Conservation (phyloP, 2,329 filamentous ascomycete genomes). For the Colletotrichum filicis region DNA sequence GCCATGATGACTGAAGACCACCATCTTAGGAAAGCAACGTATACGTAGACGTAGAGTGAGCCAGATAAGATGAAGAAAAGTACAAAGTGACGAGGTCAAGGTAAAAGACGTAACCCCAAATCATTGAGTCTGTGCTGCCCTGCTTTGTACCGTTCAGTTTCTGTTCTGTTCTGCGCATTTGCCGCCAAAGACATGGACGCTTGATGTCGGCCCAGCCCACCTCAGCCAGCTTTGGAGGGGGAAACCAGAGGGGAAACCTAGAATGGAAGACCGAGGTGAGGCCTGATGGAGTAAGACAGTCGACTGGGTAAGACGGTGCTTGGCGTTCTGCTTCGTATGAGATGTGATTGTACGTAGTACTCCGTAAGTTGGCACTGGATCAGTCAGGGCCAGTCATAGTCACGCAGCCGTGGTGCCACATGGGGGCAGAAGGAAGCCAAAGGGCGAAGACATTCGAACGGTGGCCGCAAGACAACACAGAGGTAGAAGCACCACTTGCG, state of each 20-base stretch:
- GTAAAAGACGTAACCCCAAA: not conserved
- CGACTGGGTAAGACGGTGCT: not conserved
- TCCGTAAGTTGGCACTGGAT: not conserved
- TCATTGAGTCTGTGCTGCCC: not conserved
- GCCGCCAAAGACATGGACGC: not conserved
- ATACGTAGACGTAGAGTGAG: not conserved
- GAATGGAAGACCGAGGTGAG: not conserved
- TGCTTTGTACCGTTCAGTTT: not conserved
- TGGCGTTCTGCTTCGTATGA: not conserved
- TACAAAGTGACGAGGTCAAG: not conserved
- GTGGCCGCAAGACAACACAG: conserved; percentile 14
- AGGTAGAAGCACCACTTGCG: not conserved
- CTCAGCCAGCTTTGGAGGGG: not conserved
- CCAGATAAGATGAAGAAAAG: not conserved
- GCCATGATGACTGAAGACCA: not conserved
- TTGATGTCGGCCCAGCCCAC: not conserved
- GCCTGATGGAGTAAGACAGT: conserved; percentile 1
- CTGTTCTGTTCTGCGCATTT: not conserved
- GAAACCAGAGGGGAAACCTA: not conserved
- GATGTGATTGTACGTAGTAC: not conserved
- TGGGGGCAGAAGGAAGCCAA: conserved; percentile 15
- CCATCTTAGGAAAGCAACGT: not conserved
- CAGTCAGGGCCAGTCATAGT: conserved; percentile 5
- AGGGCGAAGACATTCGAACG: conserved; percentile 6
- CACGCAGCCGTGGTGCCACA: conserved; percentile 25